Evolutionary conservation across 192 early-diverging fungal genomes (phyloP).

Genomic region (Backusella psychrophila): DNA sequence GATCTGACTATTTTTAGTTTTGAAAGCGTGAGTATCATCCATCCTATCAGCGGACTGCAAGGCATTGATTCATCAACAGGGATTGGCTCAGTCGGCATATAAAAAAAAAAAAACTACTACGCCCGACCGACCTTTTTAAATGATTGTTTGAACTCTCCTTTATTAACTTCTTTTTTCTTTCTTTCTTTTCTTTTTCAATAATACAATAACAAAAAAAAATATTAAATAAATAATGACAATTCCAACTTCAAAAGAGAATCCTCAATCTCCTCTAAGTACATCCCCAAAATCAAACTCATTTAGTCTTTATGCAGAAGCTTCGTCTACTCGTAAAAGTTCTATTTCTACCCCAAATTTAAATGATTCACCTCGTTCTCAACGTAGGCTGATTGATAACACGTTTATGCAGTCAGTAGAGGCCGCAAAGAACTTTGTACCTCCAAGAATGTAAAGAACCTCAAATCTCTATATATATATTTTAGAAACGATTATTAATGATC

Average conservation of each 20-base stretch:
- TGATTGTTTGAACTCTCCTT: not conserved
- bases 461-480: no score
- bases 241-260: not conserved
- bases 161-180: not conserved
- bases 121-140: not conserved
- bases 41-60: not conserved
- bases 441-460: not conserved
- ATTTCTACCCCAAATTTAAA: constrained; percentile 2
- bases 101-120: not conserved
- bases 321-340: constrained; percentile 12
- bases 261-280: not conserved
- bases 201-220: not conserved
- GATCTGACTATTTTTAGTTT: constrained; percentile 3
- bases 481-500: no score
- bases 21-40: constrained; percentile 7
- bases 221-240: not conserved
- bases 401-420: not conserved
- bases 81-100: constrained; percentile 4
- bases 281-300: constrained; percentile 7
- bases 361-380: constrained; percentile 12
- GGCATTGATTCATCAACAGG: not conserved
- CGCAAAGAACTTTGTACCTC: constrained; percentile 11
- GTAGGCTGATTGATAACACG: constrained; percentile 2
- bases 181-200: not conserved
- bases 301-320: constrained; percentile 13